Percentiles rank a stretch among this genome's conserved stretches.
These are phyloP conservation scores for Rhodomyrtus tomentosa DNA, from an alignment of 345 rosid species.

Conservation along the genomic window DNA sequence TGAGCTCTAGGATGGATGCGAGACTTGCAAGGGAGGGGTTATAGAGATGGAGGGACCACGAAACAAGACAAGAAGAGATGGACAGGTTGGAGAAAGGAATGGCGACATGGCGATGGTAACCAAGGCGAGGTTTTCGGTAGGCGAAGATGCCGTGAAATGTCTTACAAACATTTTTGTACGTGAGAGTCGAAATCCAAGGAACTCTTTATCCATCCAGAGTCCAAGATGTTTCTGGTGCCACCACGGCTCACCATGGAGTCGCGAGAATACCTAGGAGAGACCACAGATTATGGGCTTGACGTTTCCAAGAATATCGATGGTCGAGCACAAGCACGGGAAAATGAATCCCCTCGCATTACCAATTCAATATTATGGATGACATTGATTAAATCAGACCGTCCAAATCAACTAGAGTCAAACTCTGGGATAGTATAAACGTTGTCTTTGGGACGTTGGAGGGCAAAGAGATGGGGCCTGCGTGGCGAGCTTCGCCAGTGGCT, in stretches of 20 bases:
- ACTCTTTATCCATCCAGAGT: neutral
- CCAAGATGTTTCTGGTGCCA: neutral
- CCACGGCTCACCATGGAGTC: neutral
- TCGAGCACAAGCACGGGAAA: neutral
- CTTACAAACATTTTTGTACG: neutral
- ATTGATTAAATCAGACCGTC: too few species aligned
- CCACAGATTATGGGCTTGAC: neutral
- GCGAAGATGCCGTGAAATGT: neutral
- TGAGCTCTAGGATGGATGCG: neutral
- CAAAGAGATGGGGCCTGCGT: neutral
- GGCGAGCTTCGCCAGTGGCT: too few species aligned
- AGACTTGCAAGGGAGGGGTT: neutral
- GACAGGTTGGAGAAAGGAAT: neutral
- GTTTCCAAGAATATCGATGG: neutral
- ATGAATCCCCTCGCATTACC: too few species aligned
- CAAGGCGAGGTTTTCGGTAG: neutral
- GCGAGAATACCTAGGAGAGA: neutral
- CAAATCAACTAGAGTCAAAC: neutral
- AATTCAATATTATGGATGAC: too few species aligned
- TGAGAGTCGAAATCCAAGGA: neutral
- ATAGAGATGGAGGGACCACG: neutral
- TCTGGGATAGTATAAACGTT: neutral
- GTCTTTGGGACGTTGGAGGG: neutral
- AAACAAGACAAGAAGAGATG: neutral
- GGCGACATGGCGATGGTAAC: neutral